Evolutionary conservation across 192 early-diverging fungal genomes (phyloP).

Genomic region (Coemansia sp.): DNA sequence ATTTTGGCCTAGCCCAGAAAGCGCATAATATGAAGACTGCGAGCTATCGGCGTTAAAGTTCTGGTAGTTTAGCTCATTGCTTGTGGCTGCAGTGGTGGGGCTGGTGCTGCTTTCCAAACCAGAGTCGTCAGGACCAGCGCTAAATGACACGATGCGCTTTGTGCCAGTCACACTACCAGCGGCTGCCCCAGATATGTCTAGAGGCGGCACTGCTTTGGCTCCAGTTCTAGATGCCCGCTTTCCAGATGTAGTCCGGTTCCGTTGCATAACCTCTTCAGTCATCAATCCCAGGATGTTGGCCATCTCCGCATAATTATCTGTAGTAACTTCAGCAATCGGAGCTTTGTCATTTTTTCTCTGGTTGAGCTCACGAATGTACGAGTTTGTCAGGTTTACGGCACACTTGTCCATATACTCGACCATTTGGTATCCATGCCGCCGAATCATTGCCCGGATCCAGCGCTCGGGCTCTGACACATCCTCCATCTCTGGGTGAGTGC

Average conservation of each 20-base stretch:
- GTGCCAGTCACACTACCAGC: not conserved
- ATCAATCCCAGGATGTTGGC: not conserved
- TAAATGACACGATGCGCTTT: not conserved
- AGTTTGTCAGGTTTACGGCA: slow-evolving; percentile 27
- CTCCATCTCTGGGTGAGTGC: slow-evolving; percentile 12
- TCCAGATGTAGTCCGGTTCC: not conserved
- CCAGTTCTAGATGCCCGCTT: not conserved
- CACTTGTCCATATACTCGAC: slow-evolving; percentile 40
- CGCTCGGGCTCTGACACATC: slow-evolving; percentile 45
- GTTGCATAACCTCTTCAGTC: slow-evolving; percentile 24
- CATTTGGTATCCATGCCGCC: slow-evolving; percentile 32
- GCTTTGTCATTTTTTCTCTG: not conserved
- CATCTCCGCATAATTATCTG: not conserved
- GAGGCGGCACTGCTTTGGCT: not conserved
- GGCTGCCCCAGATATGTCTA: not conserved
- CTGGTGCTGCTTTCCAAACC: not conserved
- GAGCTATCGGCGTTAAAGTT: not conserved
- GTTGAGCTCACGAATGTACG: slow-evolving; percentile 25
- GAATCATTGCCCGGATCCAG: slow-evolving; percentile 48
- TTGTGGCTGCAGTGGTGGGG: not conserved
- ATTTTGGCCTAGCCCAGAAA: not conserved
- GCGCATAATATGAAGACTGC: not conserved
- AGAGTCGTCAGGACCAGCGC: not conserved
- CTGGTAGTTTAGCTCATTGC: not conserved
- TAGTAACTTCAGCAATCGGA: not conserved